phyloP scores from a whole-genome alignment of 208 protist genomes.

The Tritrichomonas musculus region DNA sequence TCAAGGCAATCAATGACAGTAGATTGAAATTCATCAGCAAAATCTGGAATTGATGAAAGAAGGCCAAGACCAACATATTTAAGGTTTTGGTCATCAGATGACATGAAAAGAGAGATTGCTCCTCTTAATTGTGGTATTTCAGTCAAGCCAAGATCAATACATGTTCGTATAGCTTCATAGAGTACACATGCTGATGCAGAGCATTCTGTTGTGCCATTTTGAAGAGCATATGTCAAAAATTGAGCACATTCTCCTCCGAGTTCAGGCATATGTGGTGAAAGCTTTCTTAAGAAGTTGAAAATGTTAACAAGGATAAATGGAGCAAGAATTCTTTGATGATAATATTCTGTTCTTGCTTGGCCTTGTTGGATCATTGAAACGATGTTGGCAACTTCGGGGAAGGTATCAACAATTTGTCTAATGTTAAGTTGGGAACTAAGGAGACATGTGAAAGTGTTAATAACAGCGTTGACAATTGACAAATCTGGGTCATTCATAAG shows the following conservation, averaged over 20 bases:
- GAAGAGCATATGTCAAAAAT: neutral
- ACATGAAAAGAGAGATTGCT: constrained; percentile 1
- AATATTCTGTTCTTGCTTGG: neutral
- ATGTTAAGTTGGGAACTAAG: neutral
- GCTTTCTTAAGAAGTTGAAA: neutral
- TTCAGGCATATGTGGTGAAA: neutral
- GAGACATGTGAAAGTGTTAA: neutral
- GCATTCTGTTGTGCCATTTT: neutral
- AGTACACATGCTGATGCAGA: neutral
- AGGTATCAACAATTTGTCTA: neutral
- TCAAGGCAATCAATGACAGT: constrained; percentile 26
- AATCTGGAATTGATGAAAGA: neutral
- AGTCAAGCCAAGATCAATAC: neutral
- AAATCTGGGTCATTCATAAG: constrained; percentile 3
- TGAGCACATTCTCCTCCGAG: neutral
- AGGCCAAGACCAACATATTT: constrained; percentile 12
- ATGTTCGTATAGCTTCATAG: neutral
- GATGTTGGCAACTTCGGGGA: neutral
- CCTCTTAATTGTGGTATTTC: constrained; percentile 13
- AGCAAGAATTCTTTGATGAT: neutral
- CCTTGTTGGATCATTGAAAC: neutral
- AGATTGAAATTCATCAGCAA: constrained; percentile 4
- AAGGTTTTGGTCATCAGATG: neutral
- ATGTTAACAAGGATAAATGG: constrained; percentile 26
- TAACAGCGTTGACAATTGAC: constrained; percentile 13